Base-by-base conservation (phyloP, 192 early-diverging fungal genomes). In the Rhizoclosmatium sp. region DNA sequence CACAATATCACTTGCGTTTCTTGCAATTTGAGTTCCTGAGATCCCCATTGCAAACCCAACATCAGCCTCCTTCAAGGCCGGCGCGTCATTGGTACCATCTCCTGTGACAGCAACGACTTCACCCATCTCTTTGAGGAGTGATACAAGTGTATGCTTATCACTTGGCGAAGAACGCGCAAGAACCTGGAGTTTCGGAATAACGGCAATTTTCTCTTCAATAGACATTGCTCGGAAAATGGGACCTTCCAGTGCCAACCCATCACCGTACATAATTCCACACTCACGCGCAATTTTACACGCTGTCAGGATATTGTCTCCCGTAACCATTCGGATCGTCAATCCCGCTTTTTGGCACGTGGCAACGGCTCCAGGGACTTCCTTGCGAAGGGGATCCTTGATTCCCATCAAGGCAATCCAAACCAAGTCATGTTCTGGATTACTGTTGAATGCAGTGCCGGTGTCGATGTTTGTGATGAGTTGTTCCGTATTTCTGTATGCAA, bases 41-140 rank as follows among this genome's bases (percentile, higher is more conserved):
- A 91, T 88, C 4, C 89, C 89, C 89, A 91, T 91, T 4, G 89
- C 85, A 62, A 91, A 91, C 12, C 89, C 89, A 75, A 91, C 85
- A 74, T 91, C 88, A 66, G 89, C 89, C 70, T 89, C 87, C 84
- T 74, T 78, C 68, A 83, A 47, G n/a, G 77, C 77, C 4, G 77
- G 77, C 19, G 77, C 77, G 47, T 91, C 89, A 82, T 91, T 91
- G 41, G 89, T 91, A 9, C 89, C 89, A 76, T 91, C 89, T 41
- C 89, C 89, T 39, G 89, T 91, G 4, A 91, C 89, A 4, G 89
- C 89, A 9, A 91, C 89, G 3, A 89, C 88, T 69, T 91, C 89
- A 19, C 88, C 89, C 81, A 89, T 71, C 23, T 79, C 56, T 62
- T 86, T 85, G 46, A 91, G 77, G 12, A 91, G 78, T 3, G 72